These are phyloP conservation scores for Alternaria infectoria DNA, from an alignment of 2,329 filamentous ascomycete genomes.

Conservation along the genomic window DNA sequence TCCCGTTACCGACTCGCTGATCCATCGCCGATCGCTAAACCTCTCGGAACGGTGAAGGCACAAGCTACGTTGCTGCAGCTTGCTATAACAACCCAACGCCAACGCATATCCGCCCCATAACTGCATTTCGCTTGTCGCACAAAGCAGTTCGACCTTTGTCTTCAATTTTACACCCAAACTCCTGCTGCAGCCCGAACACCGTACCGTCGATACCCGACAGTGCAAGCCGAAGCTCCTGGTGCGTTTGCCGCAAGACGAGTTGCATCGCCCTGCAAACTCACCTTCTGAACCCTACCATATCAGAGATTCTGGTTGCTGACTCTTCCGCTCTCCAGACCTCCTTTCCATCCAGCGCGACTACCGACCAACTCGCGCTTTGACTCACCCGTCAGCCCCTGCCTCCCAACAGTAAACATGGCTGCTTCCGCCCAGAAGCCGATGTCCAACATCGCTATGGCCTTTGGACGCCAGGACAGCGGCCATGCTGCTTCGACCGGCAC, in stretches of 20 bases:
- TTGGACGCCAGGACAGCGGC: constrained; percentile 41
- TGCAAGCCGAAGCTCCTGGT: constrained; percentile 10
- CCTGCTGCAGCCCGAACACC: background rate
- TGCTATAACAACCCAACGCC: constrained; percentile 28
- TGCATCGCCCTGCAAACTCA: background rate
- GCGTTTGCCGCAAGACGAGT: constrained; percentile 1
- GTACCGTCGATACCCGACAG: constrained; percentile 1
- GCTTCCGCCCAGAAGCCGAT: constrained; percentile 43
- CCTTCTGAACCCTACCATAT: background rate
- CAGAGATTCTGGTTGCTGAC: background rate
- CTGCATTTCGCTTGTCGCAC: constrained; percentile 22
- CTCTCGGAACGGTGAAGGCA: constrained; percentile 30
- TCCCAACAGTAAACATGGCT: constrained; percentile 42
- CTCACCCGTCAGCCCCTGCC: constrained; percentile 39
- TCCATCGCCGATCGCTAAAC: constrained; percentile 42
- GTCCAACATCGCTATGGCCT: constrained; percentile 51
- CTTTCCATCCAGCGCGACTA: constrained; percentile 18
- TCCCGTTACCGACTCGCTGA: constrained; percentile 36
- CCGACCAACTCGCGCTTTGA: constrained; percentile 22
- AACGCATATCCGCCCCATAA: constrained; percentile 22
- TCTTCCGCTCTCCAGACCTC: background rate
- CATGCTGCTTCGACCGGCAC: constrained; percentile 45
- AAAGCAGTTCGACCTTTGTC: constrained; percentile 29
- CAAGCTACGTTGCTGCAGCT: constrained; percentile 43
- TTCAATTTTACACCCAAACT: constrained; percentile 8